These are phyloP conservation scores for Cyclospora cayetanensis DNA, from an alignment of 169 alveolate genomes.

Conservation along the genomic window DNA sequence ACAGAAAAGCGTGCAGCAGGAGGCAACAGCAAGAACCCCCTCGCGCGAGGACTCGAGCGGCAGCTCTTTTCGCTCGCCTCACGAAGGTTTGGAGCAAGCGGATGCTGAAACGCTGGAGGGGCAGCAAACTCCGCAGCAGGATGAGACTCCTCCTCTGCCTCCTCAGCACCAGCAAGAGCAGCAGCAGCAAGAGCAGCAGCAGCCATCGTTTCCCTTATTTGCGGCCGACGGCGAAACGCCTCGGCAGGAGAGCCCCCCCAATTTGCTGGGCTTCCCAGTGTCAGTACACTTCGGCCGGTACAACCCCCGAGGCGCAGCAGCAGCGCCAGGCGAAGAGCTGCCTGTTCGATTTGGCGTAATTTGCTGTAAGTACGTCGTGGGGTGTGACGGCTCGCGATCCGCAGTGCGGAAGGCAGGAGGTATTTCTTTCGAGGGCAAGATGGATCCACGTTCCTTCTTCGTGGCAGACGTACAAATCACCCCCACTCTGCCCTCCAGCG, in stretches of 20 bases:
- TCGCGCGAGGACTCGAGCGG: neutral
- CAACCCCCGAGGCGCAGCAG: neutral
- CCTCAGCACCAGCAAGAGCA: conserved; percentile 19
- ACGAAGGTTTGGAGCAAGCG: neutral
- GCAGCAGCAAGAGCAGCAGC: neutral
- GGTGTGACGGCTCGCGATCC: conserved; percentile 69
- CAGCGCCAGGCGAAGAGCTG: conserved; percentile 9
- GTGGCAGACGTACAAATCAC: conserved; percentile 40
- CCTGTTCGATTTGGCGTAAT: neutral
- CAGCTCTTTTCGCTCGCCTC: conserved; percentile 44
- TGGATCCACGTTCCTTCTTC: neutral
- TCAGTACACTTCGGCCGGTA: conserved; percentile 30
- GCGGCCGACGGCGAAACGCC: neutral
- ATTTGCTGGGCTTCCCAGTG: conserved; percentile 14
- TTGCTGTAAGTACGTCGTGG: conserved; percentile 55
- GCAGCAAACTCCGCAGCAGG: conserved; percentile 11
- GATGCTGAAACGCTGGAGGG: neutral
- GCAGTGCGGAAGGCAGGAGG: conserved; percentile 36
- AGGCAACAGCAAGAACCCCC: neutral
- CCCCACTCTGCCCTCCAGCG: neutral
- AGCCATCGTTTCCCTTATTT: neutral
- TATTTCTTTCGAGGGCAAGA: conserved; percentile 2
- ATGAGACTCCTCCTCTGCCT: no score
- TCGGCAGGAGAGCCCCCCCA: neutral
- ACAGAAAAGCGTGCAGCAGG: neutral